Evolutionary conservation across 2,329 filamentous ascomycete genomes (phyloP), one percentile per base, ranked within the genome.

Genomic region (Calonectria pseudoreteaudii): DNA sequence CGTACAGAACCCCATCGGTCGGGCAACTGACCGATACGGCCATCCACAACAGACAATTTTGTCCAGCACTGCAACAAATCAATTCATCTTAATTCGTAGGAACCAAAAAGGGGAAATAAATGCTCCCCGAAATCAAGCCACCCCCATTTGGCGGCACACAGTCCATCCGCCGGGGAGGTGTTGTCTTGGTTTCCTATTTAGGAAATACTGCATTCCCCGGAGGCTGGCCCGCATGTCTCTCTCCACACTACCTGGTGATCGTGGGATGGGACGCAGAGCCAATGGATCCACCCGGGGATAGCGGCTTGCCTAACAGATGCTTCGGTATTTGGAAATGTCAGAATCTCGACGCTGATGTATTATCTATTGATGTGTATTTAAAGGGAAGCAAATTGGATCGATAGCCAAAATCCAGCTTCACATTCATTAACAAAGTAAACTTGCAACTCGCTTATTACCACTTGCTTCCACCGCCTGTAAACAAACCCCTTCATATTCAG

Each of bases 141-240:
- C 38, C 50, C 66, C 20, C 34, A 26, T 44, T 68, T 26, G 28
- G 23, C 18, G 9, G 16, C 9, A 47, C 11, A 7, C 26, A 18
- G 8, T 26, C 9, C n/a, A 13, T 28, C 52, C 30, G 10, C 36
- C 50, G 66, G 52, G 66, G 66, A 68, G 38, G 38, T 5, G 13
- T 1, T 58, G 36, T 47, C 50, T 4, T 23, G n/a, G 14, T 49
- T 68, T 23, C 66, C 66, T 28, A 49, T 36, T 36, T 68, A 58
- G 66, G 66, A 68, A 68, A 68, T 60, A 23, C 23, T 9, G 50
- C 13, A 26, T 47, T 68, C 66, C 50, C 50, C 66, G 66, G 28
- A 23, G 10, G 66, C 50, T 56, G 9, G 36, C 28, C 20, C 50
- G 20, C 38, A 16, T 47, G 28, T n/a, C 26, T 26, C 36, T 47